A percentile compares a stretch with the other conserved stretches of the same genome.
Evolutionary conservation across 805 yeast genomes (phyloP).

Genomic region (Wickerhamiella siamensis): DNA sequence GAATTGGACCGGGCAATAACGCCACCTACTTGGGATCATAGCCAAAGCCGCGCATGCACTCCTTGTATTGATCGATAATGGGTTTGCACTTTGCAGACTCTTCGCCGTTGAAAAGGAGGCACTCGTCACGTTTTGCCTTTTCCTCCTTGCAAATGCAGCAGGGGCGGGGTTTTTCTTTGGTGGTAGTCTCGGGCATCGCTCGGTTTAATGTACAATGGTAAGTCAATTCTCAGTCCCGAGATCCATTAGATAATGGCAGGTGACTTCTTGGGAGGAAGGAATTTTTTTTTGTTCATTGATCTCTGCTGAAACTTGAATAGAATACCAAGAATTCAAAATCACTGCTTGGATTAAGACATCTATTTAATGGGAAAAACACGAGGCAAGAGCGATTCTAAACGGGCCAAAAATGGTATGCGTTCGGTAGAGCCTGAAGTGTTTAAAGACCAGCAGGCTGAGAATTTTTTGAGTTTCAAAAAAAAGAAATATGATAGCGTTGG

Average conservation of each 20-base stretch:
- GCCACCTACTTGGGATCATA: constrained; percentile 30
- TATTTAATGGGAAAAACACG: constrained; percentile 16
- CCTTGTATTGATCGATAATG: constrained; percentile 57
- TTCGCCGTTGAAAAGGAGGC: constrained; percentile 67
- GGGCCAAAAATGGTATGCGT: constrained; percentile 13
- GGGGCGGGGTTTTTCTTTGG: constrained; percentile 82
- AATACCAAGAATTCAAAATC: not conserved
- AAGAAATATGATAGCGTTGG: constrained; percentile 17
- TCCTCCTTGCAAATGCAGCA: constrained; percentile 90
- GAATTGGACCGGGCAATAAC: no score
- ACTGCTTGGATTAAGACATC: not conserved
- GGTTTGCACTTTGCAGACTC: constrained; percentile 71
- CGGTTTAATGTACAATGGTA: not conserved
- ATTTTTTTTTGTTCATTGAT: no score
- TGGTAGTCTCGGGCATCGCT: not conserved
- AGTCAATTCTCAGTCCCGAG: no score
- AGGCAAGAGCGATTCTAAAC: constrained; percentile 8
- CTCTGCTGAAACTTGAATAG: not conserved
- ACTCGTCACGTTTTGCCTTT: constrained; percentile 72
- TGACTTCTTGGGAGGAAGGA: not conserved
- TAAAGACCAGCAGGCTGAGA: constrained; percentile 15
- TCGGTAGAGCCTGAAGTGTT: constrained; percentile 18
- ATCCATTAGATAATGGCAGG: not conserved
- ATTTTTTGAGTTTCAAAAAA: constrained; percentile 15
- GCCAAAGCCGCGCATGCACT: constrained; percentile 87